Base-by-base conservation (phyloP, 2,329 filamentous ascomycete species). In the Geosmithia morbida region DNA sequence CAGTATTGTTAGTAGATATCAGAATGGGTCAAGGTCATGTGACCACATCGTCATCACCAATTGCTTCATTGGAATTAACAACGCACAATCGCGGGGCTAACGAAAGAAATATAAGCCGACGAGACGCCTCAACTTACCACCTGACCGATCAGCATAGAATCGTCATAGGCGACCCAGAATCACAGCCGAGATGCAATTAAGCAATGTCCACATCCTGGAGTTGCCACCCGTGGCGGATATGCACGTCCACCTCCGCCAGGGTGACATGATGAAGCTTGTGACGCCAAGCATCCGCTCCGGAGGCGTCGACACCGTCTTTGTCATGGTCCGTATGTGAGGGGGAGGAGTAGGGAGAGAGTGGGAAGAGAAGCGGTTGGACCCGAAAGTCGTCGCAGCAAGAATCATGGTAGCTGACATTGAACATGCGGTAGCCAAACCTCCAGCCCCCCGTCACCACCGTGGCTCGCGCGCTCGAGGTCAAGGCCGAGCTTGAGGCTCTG, bases 241-340 rank as follows among this genome's bases (percentile, higher is more conserved):
- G 64, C 79, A 82, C 56, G 82, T 86, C 55, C 83, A 87, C 62
- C 68, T 87, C 54, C 77, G 83, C 29, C 77, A 86, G 61, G 82
- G 74, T 18, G 68, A 74, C 49, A 75, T 80, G 69, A 79, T 82
- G 72, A 67, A 78, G 50, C 56, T 71, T 33, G 72, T 75, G 19
- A 66, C 65, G 43, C 71, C 71, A 39, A 69, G 68, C 17, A 61
- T 75, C 51, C 70, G 73, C 46, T 61, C 70, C 50, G 81, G 81
- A 53, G 83, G 82, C 45, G 77, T 83, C 53, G 77, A 84, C 57
- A 79, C 77, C 13, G 79, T 70, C 48, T 73, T 70, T 59, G 73
- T 76, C 56, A 66, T 66, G 55, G 50, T 48, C 33, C 17, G 43
- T 33, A 18, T 16, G 14, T 22, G 14, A 37, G 3, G 11, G 3